These are phyloP conservation scores for Anthracocystis setariae DNA, from an alignment of 1,284 basidiomycete species.

Conservation along the genomic window DNA sequence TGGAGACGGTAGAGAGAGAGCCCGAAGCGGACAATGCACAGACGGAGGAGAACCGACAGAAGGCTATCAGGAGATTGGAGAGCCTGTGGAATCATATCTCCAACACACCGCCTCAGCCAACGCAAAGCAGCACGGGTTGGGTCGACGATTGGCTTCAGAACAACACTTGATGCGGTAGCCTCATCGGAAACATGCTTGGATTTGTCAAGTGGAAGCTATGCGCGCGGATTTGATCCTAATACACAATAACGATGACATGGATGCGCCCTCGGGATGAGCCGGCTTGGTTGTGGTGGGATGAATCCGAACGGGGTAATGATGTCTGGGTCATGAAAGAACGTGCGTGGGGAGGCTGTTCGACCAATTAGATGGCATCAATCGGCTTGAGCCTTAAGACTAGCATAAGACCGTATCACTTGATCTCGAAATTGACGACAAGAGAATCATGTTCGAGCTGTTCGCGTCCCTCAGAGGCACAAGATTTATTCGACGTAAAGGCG, in stretches of 20 bases:
- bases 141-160: slow-evolving; percentile 30
- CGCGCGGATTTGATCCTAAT: slow-evolving; percentile 38
- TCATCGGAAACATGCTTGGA: too few species aligned
- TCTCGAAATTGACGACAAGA: too few species aligned
- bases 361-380: slow-evolving; percentile 63
- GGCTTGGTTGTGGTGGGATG: slow-evolving; percentile 64
- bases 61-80: slow-evolving; percentile 33
- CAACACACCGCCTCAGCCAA: slow-evolving; percentile 9
- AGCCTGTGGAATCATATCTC: slow-evolving; percentile 41
- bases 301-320: slow-evolving; percentile 64
- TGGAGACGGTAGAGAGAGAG: slow-evolving; percentile 35
- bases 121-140: neutral
- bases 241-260: slow-evolving; percentile 41
- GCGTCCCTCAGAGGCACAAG: neutral
- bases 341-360: slow-evolving; percentile 67
- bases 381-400: slow-evolving; percentile 51
- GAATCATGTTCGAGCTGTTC: slow-evolving; percentile 4
- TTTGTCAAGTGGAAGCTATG: too few species aligned
- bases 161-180: slow-evolving; percentile 19
- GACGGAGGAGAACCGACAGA: slow-evolving; percentile 20
- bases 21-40: neutral
- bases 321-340: slow-evolving; percentile 54
- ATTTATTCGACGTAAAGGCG: slow-evolving; percentile 9
- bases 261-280: slow-evolving; percentile 58
- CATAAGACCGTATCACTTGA: slow-evolving; percentile 17